Evolutionary conservation across 192 early-diverging fungal species (phyloP).

Genomic region (Pilaira anomala): DNA sequence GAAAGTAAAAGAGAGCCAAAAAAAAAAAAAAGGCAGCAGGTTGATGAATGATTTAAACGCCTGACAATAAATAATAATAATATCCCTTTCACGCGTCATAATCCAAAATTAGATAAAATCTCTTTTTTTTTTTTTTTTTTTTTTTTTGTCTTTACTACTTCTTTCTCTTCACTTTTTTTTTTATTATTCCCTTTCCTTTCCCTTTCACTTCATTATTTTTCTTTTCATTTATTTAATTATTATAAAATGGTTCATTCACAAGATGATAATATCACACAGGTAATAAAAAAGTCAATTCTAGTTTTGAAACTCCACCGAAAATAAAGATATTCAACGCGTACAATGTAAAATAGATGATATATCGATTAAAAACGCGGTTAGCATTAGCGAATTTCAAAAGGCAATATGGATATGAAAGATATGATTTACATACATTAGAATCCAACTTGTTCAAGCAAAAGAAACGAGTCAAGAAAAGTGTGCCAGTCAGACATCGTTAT

Average conservation of each 20-base stretch:
- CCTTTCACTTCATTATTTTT: not conserved
- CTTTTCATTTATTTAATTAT: not conserved
- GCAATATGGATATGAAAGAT: slow-evolving; percentile 30
- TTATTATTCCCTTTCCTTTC: not conserved
- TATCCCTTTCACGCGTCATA: slow-evolving; percentile 15
- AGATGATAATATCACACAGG: not conserved
- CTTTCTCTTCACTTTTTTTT: slow-evolving; percentile 3
- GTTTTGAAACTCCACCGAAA: not conserved
- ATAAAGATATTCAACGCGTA: not conserved
- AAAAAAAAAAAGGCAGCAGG: slow-evolving; percentile 5
- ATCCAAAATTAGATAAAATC: slow-evolving; percentile 13
- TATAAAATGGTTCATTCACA: not conserved
- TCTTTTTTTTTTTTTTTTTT: slow-evolving; percentile 1
- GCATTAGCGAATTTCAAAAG: slow-evolving; percentile 30
- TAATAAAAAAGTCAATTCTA: not conserved
- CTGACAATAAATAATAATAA: slow-evolving; percentile 10
- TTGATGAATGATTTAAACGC: slow-evolving; percentile 18
- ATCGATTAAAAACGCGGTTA: slow-evolving; percentile 28
- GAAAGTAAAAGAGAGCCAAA: too few species aligned
- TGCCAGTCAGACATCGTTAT: slow-evolving; percentile 16
- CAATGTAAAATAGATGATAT: slow-evolving; percentile 17
- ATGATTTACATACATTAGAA: slow-evolving; percentile 22
- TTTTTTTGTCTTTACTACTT: not conserved
- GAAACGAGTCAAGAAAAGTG: not conserved
- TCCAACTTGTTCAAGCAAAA: slow-evolving; percentile 1